Evolutionary conservation across 345 rosid species (phyloP).

Genomic region (Eutrema yunnanense): DNA sequence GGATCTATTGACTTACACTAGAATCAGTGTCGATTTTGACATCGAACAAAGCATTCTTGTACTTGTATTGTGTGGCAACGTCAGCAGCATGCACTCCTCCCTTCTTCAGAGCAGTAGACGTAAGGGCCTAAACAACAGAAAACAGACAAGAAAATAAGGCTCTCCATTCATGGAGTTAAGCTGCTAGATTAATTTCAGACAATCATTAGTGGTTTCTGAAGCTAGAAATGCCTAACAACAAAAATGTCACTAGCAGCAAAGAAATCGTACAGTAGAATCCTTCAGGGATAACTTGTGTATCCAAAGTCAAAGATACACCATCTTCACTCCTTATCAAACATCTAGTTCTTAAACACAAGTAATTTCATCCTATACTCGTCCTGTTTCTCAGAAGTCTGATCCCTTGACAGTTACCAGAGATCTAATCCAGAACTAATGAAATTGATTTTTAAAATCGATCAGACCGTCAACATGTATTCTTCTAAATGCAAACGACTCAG

Average conservation of each 20-base stretch:
- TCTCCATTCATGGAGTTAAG: background rate
- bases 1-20: conserved; percentile 42
- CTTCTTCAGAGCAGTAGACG: conserved; percentile 65
- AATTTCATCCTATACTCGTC: background rate
- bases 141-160: background rate
- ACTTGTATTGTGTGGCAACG: conserved; percentile 68
- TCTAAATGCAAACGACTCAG: background rate
- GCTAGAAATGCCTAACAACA: background rate
- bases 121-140: conserved; percentile 53
- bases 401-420: background rate
- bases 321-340: background rate
- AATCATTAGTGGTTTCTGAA: background rate
- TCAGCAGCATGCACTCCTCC: conserved; percentile 83
- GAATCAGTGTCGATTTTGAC: conserved; percentile 81
- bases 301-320: background rate
- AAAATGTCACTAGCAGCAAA: background rate
- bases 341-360: background rate
- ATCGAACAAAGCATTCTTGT: conserved; percentile 63
- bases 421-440: background rate
- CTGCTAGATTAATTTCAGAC: background rate
- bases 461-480: background rate
- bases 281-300: background rate
- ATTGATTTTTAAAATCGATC: background rate
- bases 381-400: background rate
- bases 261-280: background rate